Evolutionary conservation across 139 green algal genomes (phyloP), one percentile per base, ranked within the genome.

Genomic region (Coelastrella sp.): DNA sequence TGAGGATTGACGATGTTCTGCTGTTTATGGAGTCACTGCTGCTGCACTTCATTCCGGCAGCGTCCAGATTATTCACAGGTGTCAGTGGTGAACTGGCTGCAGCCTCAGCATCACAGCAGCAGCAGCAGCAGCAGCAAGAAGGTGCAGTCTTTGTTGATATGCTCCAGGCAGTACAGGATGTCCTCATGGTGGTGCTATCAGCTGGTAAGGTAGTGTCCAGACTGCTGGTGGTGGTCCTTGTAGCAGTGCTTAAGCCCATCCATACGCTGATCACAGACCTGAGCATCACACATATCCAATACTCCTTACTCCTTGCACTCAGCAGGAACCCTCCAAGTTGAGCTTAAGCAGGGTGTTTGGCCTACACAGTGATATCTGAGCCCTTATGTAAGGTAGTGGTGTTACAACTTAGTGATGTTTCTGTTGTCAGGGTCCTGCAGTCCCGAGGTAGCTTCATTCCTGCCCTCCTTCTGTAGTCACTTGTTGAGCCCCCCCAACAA

Each of bases 71-170:
- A 32, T 25, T 57, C 9, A 19, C 77, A 23, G 77, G 25, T 40
- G 57, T 38, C 7, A 64, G 57, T 17, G 1, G 41, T 34, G 40
- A 48, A 41, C 2, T 40, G 43, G 62, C 79, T 23, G 60, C 79
- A 50, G 79, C 79, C 64, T 43, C 79, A n/a, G 41, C 76, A 72
- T 9, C 53, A 59, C 17, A 34, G 71, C 71, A 79, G 60, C 77
- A 62, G 57, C 76, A 83, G 76, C 50, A 71, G 53, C 53, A 83
- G 76, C 76, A 74, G 38, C 77, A 74, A 38, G 51, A 50, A n/a
- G 51, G 30, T 50, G 51, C 32, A 15, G 40, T 38, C 6, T 34
- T 71, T 35, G 45, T 50, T 19, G 37, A 71, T 35, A 25, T 60
- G n/a, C 38, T 84, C 38, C 59, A 62, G 38, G 15, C 60, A 51